Evolutionary conservation across 139 green algal genomes (phyloP).

Genomic region (Yamagishiella unicocca): DNA sequence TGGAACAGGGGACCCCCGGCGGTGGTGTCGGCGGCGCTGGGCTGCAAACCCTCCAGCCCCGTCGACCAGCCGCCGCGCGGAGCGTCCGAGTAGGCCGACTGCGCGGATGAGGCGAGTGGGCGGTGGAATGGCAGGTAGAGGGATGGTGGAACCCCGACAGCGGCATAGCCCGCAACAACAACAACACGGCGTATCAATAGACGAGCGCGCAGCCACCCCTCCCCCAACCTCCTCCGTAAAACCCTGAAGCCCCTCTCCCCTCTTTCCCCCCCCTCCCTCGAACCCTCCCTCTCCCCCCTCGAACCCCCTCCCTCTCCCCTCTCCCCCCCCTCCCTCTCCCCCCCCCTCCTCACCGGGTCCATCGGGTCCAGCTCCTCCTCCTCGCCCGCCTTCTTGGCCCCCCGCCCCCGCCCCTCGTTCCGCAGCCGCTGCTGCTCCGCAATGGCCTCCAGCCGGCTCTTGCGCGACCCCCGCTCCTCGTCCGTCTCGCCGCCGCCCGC

Average conservation of each 20-base stretch:
- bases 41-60: constrained; percentile 71
- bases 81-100: constrained; percentile 81
- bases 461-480: not conserved
- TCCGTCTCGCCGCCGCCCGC: not conserved
- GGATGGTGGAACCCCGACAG: not conserved
- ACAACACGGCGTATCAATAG: too few relatives aligned
- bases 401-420: constrained; percentile 38
- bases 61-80: constrained; percentile 70
- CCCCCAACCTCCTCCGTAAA: not conserved
- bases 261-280: not conserved
- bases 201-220: not conserved
- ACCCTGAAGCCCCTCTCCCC: not conserved
- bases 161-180: not conserved
- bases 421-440: constrained; percentile 50
- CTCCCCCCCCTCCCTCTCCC: not conserved
- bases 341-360: constrained; percentile 72
- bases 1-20: constrained; percentile 83
- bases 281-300: not conserved
- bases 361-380: constrained; percentile 79
- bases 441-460: constrained; percentile 53
- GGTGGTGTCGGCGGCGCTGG: constrained; percentile 84
- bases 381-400: constrained; percentile 5
- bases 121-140: not conserved
- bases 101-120: not conserved
- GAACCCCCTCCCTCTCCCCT: too few relatives aligned